phyloP scores from a whole-genome alignment of 352 stramenopile genomes.

The Pythium monospermum region DNA sequence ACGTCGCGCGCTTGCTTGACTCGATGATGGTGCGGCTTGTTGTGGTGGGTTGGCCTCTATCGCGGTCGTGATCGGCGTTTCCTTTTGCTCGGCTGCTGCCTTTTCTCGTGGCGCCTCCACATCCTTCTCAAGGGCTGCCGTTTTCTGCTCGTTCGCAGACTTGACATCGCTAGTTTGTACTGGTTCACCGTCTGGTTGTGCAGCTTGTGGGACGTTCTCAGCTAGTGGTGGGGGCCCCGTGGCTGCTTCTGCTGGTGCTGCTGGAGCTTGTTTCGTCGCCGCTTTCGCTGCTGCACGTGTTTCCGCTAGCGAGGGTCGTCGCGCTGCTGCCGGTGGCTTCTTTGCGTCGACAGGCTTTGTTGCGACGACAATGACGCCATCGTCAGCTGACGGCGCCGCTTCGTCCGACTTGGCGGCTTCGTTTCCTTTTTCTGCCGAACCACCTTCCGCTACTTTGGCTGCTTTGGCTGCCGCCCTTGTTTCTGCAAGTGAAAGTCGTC shows the following conservation, averaged over 20 bases:
- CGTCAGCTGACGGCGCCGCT: no score
- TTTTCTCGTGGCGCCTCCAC: no score
- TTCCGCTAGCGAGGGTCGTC: conserved; percentile 9
- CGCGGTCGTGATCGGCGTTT: no score
- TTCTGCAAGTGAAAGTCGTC: conserved; percentile 15
- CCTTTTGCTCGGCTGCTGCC: no score
- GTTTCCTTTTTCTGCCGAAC: neutral
- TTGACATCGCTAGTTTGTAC: neutral
- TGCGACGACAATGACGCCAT: no score
- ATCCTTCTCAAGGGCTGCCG: no score
- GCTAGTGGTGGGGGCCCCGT: neutral
- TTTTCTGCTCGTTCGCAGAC: no score
- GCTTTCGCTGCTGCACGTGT: conserved; percentile 4
- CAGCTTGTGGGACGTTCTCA: neutral
- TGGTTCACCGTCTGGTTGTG: neutral
- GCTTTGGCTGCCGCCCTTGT: conserved; percentile 12
- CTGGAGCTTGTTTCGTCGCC: neutral
- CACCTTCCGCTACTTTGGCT: neutral
- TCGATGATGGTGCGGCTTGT: neutral
- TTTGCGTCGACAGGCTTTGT: neutral
- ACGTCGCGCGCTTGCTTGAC: neutral
- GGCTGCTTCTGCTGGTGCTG: neutral
- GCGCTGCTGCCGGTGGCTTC: neutral
- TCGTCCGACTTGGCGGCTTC: neutral
- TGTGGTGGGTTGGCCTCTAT: neutral